Conservation (phyloP, 1,284 basidiomycete genomes). For the Marasmius oreades region DNA sequence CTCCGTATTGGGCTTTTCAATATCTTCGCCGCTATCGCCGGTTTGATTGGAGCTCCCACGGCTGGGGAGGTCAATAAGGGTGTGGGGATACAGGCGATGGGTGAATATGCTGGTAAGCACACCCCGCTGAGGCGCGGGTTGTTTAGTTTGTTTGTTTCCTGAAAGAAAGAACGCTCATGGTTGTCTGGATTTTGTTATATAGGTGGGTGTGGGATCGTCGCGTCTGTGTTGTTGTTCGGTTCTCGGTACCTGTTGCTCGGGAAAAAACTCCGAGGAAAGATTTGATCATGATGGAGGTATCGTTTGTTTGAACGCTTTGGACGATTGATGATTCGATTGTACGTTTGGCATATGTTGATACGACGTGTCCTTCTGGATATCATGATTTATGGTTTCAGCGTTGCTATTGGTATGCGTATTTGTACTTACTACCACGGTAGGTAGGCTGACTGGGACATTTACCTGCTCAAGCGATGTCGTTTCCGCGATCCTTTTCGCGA, state of each 20-base stretch:
- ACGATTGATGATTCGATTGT: too few species aligned
- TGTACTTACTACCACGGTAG: too few species aligned
- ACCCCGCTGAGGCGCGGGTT: too few species aligned
- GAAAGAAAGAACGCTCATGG: too few species aligned
- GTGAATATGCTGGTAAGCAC: not conserved
- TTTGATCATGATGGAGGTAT: not conserved
- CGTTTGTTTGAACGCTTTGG: not conserved
- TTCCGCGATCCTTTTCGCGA: too few species aligned
- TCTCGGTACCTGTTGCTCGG: not conserved
- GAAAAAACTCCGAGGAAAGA: not conserved
- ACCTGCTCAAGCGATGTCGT: too few species aligned
- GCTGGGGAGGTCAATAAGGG: not conserved
- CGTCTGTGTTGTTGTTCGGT: not conserved
- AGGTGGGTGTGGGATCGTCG: not conserved
- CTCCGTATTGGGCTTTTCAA: not conserved
- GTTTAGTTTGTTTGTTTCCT: too few species aligned
- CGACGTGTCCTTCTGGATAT: not conserved
- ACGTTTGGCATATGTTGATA: not conserved
- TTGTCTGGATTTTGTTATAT: not conserved
- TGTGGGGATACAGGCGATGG: not conserved
- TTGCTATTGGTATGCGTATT: too few species aligned
- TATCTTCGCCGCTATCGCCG: not conserved
- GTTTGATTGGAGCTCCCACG: not conserved
- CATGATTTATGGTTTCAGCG: too few species aligned
- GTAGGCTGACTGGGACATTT: too few species aligned